Evolutionary conservation across 2,329 filamentous ascomycete genomes (phyloP), one percentile per base, ranked within the genome.

Genomic region (Chaetomium strumarium): DNA sequence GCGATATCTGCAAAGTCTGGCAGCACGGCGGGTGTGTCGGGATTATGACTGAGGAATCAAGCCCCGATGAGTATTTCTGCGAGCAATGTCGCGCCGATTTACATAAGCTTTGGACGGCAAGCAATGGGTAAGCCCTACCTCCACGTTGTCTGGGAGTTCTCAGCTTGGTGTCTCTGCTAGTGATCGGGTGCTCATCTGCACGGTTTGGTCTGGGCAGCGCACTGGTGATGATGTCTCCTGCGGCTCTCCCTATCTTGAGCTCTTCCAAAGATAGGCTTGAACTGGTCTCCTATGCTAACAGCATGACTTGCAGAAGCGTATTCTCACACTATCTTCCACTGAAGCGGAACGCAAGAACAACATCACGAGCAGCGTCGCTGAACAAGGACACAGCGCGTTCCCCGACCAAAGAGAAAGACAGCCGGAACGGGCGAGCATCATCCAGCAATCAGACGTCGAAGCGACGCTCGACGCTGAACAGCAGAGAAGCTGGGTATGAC

Each of bases 21-120:
- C 93, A 99, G 69, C 93, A 99, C 68, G 93, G 93, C 64, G 92
- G 91, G 55, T 99, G 93, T 66, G 92, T 99, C 55, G 92, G 93
- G 55, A 96, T 99, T 65, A 90, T 95, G 74, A 93, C 93, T 61
- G 92, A 96, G 70, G 86, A 88, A 61, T 85, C 87, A 68, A 92
- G 89, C 60, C 93, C 93, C 10, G 92, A 97, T 50, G 91, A 97
- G 70, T 99, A 99, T 74, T 99, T 93, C 67, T 99, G 93, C 72
- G 93, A 99, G 72, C 81, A 90, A 69, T 99, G 93, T 72, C 85
- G 88, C 60, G 90, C 90, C 67, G 90, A 96, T 67, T 78, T 95
- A 48, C 93, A 99, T 75, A 90, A 84, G 66, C 85, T 96, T 58
- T 85, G 84, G 63, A 83, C 78, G 50, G 88, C 89, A 60, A 77